Percentiles rank a stretch among this genome's conserved stretches.
Conservation (phyloP, 2,329 filamentous ascomycete species). For the Dothiorella sarmentorum region DNA sequence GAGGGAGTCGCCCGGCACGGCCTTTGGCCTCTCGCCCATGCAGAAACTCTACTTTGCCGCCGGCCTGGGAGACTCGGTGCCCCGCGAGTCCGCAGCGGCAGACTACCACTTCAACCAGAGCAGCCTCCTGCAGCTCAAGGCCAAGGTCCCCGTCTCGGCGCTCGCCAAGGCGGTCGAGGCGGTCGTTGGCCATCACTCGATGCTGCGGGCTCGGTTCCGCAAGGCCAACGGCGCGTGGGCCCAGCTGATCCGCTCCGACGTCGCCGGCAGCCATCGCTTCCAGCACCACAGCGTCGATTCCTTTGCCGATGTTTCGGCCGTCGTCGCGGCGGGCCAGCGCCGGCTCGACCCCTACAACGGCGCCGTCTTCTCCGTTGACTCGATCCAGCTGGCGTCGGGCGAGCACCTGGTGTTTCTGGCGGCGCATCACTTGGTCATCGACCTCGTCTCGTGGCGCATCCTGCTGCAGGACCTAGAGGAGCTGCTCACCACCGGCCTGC, state of each 20-base stretch:
- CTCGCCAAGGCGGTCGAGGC: slow-evolving; percentile 27
- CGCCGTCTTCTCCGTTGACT: not conserved
- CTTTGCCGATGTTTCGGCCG: not conserved
- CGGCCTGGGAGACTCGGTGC: slow-evolving; percentile 26
- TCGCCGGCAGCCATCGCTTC: not conserved
- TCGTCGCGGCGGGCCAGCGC: not conserved
- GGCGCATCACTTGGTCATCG: slow-evolving; percentile 35
- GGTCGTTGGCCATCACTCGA: slow-evolving; percentile 31
- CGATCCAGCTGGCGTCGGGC: slow-evolving; percentile 18
- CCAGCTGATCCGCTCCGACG: slow-evolving; percentile 25
- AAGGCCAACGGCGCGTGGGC: slow-evolving; percentile 28
- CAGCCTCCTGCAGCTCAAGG: slow-evolving; percentile 31
- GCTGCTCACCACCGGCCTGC: slow-evolving; percentile 26
- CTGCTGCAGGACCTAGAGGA: slow-evolving; percentile 38
- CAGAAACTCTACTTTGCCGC: slow-evolving; percentile 33
- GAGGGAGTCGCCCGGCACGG: slow-evolving; percentile 29
- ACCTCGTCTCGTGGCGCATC: slow-evolving; percentile 40
- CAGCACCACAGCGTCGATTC: not conserved
- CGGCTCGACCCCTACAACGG: slow-evolving; percentile 2
- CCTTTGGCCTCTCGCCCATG: slow-evolving; percentile 32
- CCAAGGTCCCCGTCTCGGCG: slow-evolving; percentile 26
- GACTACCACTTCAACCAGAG: slow-evolving; percentile 35
- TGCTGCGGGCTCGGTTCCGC: slow-evolving; percentile 34
- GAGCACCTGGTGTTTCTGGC: not conserved
- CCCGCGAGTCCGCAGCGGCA: not conserved